Percentiles rank a stretch among this genome's conserved stretches.
These are phyloP conservation scores for Rhizophora mangle DNA, from an alignment of 345 rosid species.

Conservation along the genomic window DNA sequence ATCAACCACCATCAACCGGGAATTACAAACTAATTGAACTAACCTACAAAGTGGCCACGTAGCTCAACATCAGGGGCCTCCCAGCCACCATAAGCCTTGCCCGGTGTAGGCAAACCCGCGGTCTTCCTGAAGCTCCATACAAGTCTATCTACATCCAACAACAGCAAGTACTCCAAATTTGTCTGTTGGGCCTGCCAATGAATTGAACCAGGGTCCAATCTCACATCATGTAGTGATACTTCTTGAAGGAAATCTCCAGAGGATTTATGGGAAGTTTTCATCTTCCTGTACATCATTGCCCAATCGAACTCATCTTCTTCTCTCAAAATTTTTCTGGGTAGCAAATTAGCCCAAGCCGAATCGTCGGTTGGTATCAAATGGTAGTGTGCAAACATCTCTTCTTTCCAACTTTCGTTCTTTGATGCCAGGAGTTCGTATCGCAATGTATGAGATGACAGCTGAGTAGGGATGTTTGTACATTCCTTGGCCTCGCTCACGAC, in stretches of 20 bases:
- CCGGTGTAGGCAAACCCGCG: conserved; percentile 66
- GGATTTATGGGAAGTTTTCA: conserved; percentile 47
- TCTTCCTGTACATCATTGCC: conserved; percentile 62
- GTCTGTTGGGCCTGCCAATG: conserved; percentile 86
- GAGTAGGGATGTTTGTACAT: conserved; percentile 73
- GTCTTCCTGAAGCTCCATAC: conserved; percentile 82
- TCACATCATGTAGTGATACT: conserved; percentile 73
- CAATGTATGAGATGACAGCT: conserved; percentile 61
- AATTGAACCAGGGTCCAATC: conserved; percentile 54
- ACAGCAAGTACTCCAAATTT: conserved; percentile 74
- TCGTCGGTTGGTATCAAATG: conserved; percentile 87
- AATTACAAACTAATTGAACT: conserved; percentile 18
- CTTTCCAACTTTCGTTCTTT: conserved; percentile 55
- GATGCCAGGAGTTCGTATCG: conserved; percentile 63
- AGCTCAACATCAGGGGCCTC: conserved; percentile 62
- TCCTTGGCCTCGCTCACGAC: conserved; percentile 49
- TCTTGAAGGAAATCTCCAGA: conserved; percentile 58
- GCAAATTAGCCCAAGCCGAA: conserved; percentile 60
- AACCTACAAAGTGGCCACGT: conserved; percentile 97
- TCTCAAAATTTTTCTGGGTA: conserved; percentile 68
- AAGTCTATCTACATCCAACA: conserved; percentile 75
- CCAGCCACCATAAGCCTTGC: conserved; percentile 85
- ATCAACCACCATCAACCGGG: conserved; percentile 5
- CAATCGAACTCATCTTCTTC: conserved; percentile 67
- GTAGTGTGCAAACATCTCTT: conserved; percentile 68